Base-by-base conservation (phyloP, 257 asterid species). In the Galeopsis tetrahit region DNA sequence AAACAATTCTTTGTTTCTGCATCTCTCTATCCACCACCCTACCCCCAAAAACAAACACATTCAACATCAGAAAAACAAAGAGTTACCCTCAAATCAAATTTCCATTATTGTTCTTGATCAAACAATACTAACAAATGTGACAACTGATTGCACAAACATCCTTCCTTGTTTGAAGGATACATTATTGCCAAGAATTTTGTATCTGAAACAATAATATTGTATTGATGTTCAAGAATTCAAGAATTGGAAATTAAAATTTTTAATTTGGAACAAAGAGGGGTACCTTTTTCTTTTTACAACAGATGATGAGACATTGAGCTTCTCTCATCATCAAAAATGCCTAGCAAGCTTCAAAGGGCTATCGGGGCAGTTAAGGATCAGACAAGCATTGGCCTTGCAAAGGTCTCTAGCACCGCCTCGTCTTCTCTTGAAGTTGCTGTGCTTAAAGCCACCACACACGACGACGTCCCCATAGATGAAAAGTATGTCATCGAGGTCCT, bases 341-440 rank as follows among this genome's bases (percentile, higher is more conserved):
- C 97, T 70, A 89, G 97, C 89, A 91, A 83, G 80, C 81, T 91
- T 35, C 80, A 87, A 69, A 85, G 86, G 71, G 96, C 97, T 34
- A 89, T 91, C 60, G 90, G 82, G 32, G 96, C 93, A 40, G 96
- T 91, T 15, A 91, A 91, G 67, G 97, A 91, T 77, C 95, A 83
- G 67, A 89, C 97, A 32, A 91, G 97, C 89, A 89, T 91, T 49
- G 68, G 96, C 88, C 83, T 89, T 44, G 97, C 95, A 4, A 91
- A 83, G 79, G 95, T 91, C 75, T 71, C 90, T 2, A 84, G 80
- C 83, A 85, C 83, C 79, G 81, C 81, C 10, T 82, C 85, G 11
- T 80, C 95, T 3, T 77, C 77, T 38, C 91, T 91, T n/a, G 96
- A 91, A 39, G 91, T 91, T 13, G 89, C 89, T 7, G 88, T 91